A percentile compares a stretch with the other conserved stretches of the same genome.
These are phyloP conservation scores for Russula lepida DNA, from an alignment of 768 basidiomycete genomes.

Conservation along the genomic window DNA sequence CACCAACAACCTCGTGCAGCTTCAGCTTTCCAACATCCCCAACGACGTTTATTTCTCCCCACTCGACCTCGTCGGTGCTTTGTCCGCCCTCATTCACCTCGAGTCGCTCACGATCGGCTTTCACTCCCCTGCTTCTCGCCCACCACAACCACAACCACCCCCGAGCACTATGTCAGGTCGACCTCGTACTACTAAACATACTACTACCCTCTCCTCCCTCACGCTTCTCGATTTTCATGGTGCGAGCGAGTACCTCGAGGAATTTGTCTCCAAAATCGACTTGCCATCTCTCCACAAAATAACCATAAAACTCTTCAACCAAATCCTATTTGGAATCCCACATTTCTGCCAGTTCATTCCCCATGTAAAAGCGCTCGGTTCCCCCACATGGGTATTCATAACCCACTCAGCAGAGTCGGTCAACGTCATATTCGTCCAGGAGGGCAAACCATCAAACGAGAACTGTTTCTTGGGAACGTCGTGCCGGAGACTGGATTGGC, in stretches of 20 bases:
- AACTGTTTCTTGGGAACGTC: background rate
- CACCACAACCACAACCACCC: background rate
- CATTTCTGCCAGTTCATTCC: background rate
- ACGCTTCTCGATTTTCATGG: background rate
- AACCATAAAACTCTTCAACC: background rate
- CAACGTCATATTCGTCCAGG: background rate
- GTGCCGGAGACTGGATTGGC: background rate
- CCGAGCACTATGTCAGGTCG: background rate
- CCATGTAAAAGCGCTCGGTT: background rate
- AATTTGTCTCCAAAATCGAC: background rate
- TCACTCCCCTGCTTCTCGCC: background rate
- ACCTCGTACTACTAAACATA: no score
- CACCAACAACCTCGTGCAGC: background rate
- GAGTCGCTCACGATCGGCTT: background rate
- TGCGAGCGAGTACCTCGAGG: background rate
- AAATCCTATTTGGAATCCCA: background rate
- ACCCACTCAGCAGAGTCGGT: background rate
- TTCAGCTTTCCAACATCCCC: background rate
- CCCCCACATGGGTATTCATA: background rate
- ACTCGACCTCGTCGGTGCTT: background rate
- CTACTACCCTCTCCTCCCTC: background rate
- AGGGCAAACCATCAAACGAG: background rate
- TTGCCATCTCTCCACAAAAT: background rate
- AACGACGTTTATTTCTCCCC: background rate
- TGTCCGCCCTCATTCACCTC: background rate